Evolutionary conservation across 2,329 filamentous ascomycete species (phyloP).

Genomic region (Ustulina deusta): DNA sequence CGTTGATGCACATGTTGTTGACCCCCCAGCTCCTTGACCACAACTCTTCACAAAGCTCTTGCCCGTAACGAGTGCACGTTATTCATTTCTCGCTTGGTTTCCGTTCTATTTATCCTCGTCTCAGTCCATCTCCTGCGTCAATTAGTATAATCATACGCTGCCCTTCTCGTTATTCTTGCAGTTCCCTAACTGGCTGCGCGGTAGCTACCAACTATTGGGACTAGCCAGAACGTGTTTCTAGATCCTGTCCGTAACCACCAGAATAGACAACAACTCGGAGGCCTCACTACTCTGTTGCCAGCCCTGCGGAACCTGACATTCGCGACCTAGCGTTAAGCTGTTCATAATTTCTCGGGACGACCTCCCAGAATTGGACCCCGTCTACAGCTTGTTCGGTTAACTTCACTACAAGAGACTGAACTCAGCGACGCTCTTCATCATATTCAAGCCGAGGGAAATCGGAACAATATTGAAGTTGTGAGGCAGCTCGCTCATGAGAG

Average conservation of each 20-base stretch:
- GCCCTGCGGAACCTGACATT: neutral
- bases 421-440: neutral
- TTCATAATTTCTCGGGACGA: neutral
- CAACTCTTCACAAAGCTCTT: neutral
- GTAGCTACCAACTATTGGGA: neutral
- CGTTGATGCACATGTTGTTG: conserved; percentile 1
- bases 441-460: neutral
- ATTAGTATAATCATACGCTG: neutral
- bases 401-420: neutral
- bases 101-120: neutral
- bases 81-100: neutral
- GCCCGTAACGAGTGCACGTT: neutral
- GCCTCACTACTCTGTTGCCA: neutral
- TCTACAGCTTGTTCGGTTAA: neutral
- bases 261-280: neutral
- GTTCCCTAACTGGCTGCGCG: conserved; percentile 4
- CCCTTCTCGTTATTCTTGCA: neutral
- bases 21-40: neutral
- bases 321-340: neutral
- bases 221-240: neutral
- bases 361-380: neutral
- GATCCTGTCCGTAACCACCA: neutral
- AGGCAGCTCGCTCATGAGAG: conserved; percentile 1
- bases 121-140: neutral
- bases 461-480: conserved; percentile 1